These are phyloP conservation scores for Neodidymelliopsis sp. DNA, from an alignment of 2,329 filamentous ascomycete species.

Conservation along the genomic window DNA sequence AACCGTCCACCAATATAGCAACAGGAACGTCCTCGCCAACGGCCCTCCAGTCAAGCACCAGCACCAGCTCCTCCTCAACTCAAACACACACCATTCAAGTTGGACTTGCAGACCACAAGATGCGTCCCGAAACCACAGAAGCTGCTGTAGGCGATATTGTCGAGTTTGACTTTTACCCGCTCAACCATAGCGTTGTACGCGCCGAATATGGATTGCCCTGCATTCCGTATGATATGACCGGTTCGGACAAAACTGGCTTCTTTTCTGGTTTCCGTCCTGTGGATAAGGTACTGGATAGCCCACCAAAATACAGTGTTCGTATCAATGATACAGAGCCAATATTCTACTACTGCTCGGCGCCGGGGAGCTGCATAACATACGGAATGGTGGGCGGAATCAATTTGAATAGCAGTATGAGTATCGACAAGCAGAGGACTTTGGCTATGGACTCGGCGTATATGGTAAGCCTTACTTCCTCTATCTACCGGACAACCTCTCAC, in stretches of 20 bases:
- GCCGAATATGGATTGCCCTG: slow-evolving; percentile 52
- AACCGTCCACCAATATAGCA: background rate
- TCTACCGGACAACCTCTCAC: too few species aligned
- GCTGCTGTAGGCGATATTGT: slow-evolving; percentile 51
- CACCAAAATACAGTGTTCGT: slow-evolving; percentile 36
- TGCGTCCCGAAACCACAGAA: slow-evolving; percentile 48
- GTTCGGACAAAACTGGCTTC: slow-evolving; percentile 36
- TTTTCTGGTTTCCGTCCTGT: slow-evolving; percentile 41
- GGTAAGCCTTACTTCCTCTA: slow-evolving; percentile 44
- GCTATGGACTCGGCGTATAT: slow-evolving; percentile 38
- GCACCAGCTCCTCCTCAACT: slow-evolving; percentile 23
- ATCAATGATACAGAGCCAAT: slow-evolving; percentile 46
- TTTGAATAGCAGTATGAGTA: slow-evolving; percentile 49
- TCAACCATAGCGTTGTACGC: slow-evolving; percentile 54
- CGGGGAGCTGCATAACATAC: slow-evolving; percentile 68
- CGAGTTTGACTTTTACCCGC: slow-evolving; percentile 52
- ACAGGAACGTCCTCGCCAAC: background rate
- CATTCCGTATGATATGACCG: slow-evolving; percentile 48
- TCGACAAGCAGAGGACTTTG: slow-evolving; percentile 33
- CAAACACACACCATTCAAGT: slow-evolving; percentile 48
- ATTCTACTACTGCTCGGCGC: slow-evolving; percentile 59
- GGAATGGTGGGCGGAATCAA: slow-evolving; percentile 82
- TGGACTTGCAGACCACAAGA: slow-evolving; percentile 48
- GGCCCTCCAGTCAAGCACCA: slow-evolving; percentile 9
- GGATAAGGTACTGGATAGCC: slow-evolving; percentile 27